Evolutionary conservation across 495 filamentous ascomycete species (phyloP).

Genomic region (Penicillium turbatum): DNA sequence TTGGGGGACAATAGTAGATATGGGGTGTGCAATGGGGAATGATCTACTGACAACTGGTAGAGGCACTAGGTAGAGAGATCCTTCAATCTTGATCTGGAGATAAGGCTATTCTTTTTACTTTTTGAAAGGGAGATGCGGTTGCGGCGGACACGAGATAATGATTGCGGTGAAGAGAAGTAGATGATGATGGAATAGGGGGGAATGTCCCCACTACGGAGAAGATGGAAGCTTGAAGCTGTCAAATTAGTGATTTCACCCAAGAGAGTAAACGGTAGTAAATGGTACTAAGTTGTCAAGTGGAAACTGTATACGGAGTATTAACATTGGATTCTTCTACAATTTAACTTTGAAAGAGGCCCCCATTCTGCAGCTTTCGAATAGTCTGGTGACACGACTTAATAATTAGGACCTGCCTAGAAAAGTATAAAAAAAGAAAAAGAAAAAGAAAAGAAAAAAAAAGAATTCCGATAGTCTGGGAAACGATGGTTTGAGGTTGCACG

Average conservation of each 20-base stretch:
- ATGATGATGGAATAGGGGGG: constrained; percentile 4
- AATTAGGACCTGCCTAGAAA: constrained; percentile 1
- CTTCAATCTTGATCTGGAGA: neutral
- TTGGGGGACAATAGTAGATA: neutral
- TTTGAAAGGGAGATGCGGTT: constrained; percentile 14
- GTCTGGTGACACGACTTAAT: constrained; percentile 10
- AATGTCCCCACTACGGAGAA: neutral
- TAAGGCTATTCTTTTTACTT: constrained; percentile 9
- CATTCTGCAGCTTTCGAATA: constrained; percentile 9
- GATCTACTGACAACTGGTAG: neutral
- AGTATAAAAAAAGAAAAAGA: too few species aligned
- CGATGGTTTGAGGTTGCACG: constrained; percentile 20
- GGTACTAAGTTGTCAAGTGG: too few species aligned
- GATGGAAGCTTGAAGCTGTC: neutral
- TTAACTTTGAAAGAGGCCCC: constrained; percentile 8
- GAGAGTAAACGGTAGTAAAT: neutral
- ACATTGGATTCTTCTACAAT: neutral
- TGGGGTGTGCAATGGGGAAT: neutral
- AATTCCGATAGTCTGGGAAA: constrained; percentile 12
- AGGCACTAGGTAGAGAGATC: neutral
- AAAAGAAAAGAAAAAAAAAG: neutral
- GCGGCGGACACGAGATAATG: constrained; percentile 27
- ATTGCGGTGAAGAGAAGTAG: constrained; percentile 2
- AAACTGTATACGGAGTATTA: neutral
- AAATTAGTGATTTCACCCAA: neutral